Evolutionary conservation across 2,329 filamentous ascomycete species (phyloP).

Genomic region (Neofusicoccum cordaticola): DNA sequence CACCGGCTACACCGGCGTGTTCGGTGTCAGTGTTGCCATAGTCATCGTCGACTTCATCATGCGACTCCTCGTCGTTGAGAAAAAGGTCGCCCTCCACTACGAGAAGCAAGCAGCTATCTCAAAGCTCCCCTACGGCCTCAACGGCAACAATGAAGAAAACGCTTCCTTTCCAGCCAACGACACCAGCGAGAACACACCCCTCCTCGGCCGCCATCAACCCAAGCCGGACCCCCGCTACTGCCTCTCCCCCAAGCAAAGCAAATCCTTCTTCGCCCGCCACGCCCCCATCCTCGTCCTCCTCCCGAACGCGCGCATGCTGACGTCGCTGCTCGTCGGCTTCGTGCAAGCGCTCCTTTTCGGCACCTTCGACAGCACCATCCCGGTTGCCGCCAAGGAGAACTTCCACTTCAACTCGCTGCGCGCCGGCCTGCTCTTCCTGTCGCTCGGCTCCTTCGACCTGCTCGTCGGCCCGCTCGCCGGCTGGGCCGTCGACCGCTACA

Average conservation of each 20-base stretch:
- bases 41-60: conserved; percentile 59
- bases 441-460: conserved; percentile 44
- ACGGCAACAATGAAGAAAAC: neutral
- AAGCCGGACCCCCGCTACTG: neutral
- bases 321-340: conserved; percentile 38
- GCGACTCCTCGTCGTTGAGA: conserved; percentile 62
- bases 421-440: conserved; percentile 47
- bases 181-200: conserved; percentile 27
- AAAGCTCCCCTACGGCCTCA: conserved; percentile 21
- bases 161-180: conserved; percentile 15
- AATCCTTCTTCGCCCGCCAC: conserved; percentile 36
- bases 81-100: conserved; percentile 54
- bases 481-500: conserved; percentile 47
- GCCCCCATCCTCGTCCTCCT: conserved; percentile 50
- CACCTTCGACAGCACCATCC: conserved; percentile 49
- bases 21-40: conserved; percentile 54
- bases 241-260: conserved; percentile 32
- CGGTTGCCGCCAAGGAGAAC: conserved; percentile 41
- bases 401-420: conserved; percentile 46
- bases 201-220: conserved; percentile 20
- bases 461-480: conserved; percentile 48
- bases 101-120: conserved; percentile 23
- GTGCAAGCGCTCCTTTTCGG: conserved; percentile 44
- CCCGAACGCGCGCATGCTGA: conserved; percentile 29
- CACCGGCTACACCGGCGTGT: conserved; percentile 58